Base-by-base conservation (phyloP, 1,284 basidiomycete species). In the Cryptococcus sp. region DNA sequence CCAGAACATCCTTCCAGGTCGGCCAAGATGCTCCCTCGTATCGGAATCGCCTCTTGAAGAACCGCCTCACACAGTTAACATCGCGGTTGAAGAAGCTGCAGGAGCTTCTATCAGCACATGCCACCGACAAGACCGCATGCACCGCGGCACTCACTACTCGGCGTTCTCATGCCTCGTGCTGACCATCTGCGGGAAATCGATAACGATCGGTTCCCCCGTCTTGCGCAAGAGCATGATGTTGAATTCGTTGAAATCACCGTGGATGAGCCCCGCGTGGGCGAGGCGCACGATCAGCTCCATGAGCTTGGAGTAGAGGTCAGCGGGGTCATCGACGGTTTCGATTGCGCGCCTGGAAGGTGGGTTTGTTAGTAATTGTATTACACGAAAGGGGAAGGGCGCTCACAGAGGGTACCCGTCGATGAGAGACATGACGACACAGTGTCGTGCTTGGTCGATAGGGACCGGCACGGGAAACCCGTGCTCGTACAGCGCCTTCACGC, bases 241-340 rank as follows among this genome's bases (percentile, higher is more conserved):
- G 81, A 98, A 99, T 74, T 99, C 96, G 78, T 99, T 99, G 79
- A 91, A 99, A 77, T 99, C 95, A 50, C 96, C 95, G 71, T 99
- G 95, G 54, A 99, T 98, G 21, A 99, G 82, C 1, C 96, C 96
- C 2, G 89, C 86, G 44, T 85, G 85, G 2, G 94, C 95, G 65
- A 98, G 88, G 51, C 92, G 89, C 57, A 98, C 91, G 70, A 98
- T 94, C 55, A 98, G 81, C 74, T 92, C 90, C 94, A 98, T 98
- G 42, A 98, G 81, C 16, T 83, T 80, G 1, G 93, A 92, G 78
- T 98, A 98, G 35, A 98, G 83, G 61, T 87, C 87, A 36, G 91
- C 91, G 1, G 93, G 91, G 11, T 88, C 86, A 7, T 88, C 85
- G 5, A 96, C 81, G 55, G 87, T 83, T 40, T 87, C 81, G 60